Conservation (phyloP, 139 green algal species). For the Axilococcus clingmanii region DNA sequence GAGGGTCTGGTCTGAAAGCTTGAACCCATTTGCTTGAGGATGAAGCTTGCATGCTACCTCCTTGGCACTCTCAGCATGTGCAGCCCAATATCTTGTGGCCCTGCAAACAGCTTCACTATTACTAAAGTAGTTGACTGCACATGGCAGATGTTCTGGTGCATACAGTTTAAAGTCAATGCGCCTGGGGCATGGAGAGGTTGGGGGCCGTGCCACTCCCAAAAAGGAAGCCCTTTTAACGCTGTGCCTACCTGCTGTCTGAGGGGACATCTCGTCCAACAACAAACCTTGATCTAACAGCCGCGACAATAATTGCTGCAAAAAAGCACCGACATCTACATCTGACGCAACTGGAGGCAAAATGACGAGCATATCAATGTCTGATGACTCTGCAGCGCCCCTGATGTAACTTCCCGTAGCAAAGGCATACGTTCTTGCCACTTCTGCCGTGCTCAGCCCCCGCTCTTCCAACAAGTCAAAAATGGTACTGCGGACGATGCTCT, state of each 20-base stretch:
- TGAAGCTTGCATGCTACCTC: constrained; percentile 2
- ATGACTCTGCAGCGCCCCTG: constrained; percentile 29
- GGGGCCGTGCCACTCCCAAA: constrained; percentile 41
- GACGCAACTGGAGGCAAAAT: constrained; percentile 13
- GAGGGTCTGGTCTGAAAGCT: constrained; percentile 13
- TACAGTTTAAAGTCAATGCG: constrained; percentile 55
- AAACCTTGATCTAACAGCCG: constrained; percentile 17
- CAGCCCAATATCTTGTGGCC: constrained; percentile 11
- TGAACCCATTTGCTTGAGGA: constrained; percentile 14
- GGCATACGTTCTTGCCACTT: constrained; percentile 34
- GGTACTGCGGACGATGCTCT: constrained; percentile 12
- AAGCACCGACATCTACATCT: not conserved
- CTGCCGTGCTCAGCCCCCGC: constrained; percentile 5
- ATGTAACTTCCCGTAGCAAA: constrained; percentile 39
- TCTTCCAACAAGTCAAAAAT: constrained; percentile 18
- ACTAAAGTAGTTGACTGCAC: constrained; percentile 20
- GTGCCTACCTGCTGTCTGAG: not conserved
- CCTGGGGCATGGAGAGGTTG: constrained; percentile 11
- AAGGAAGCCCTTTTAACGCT: constrained; percentile 16
- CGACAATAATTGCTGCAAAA: constrained; percentile 1
- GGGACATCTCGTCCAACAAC: constrained; percentile 24
- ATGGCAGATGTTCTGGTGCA: not conserved
- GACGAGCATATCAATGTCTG: constrained; percentile 44
- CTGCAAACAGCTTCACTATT: constrained; percentile 19
- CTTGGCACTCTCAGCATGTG: not conserved